These are phyloP conservation scores for Hygrophorus pudorinus DNA, from an alignment of 768 basidiomycete species.

Conservation along the genomic window DNA sequence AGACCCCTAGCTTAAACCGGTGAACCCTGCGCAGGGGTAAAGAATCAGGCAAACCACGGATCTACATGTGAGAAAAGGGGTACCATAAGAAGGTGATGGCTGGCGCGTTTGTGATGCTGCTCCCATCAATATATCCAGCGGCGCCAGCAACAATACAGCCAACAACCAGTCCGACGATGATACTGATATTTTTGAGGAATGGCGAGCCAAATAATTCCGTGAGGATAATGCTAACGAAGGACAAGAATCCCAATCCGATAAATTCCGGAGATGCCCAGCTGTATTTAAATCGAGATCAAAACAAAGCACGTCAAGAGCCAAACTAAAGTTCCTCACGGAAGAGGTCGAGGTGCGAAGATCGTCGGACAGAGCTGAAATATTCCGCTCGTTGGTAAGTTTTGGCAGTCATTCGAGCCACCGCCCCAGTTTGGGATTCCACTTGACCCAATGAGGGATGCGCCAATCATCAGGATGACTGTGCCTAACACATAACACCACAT, in stretches of 20 bases:
- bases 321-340: no score
- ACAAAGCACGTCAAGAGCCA: no score
- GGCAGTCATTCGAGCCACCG: conserved; percentile 71
- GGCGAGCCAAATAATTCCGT: conserved; percentile 80
- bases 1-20: no score
- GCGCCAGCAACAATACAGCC: conserved; percentile 79
- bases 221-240: conserved; percentile 65
- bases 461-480: conserved; percentile 73
- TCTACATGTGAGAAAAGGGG: no score
- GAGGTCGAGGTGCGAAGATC: no score
- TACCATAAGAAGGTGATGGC: conserved; percentile 77
- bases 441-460: conserved; percentile 62
- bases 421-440: conserved; percentile 79
- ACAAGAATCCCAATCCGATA: conserved; percentile 81
- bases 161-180: conserved; percentile 65
- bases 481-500: conserved; percentile 26
- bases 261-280: conserved; percentile 79
- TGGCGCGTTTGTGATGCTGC: conserved; percentile 56
- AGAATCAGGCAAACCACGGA: no score
- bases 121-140: conserved; percentile 65
- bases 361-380: conserved; percentile 31
- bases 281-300: no score
- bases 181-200: conserved; percentile 72
- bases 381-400: conserved; percentile 46
- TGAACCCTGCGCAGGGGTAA: no score